Percentiles rank a stretch among this genome's conserved stretches.
Evolutionary conservation across 1,284 basidiomycete species (phyloP).

Genomic region (Sporisorium exsertum): DNA sequence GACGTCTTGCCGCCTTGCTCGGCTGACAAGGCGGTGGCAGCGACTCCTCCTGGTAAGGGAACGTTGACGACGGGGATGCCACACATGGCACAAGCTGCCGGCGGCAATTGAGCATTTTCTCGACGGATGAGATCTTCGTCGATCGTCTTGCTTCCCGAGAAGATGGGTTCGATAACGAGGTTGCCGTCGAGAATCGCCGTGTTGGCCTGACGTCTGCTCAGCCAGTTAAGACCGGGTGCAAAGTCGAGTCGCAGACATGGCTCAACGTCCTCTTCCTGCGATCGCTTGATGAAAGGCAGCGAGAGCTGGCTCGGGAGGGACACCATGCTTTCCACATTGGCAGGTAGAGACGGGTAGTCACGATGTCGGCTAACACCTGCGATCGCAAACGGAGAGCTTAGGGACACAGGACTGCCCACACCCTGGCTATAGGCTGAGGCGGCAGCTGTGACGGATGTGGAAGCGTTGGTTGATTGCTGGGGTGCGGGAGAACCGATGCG

Average conservation of each 20-base stretch:
- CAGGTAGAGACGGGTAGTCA: slow-evolving; percentile 74
- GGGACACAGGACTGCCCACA: slow-evolving; percentile 14
- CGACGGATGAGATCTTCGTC: slow-evolving; percentile 59
- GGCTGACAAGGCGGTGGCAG: slow-evolving; percentile 33
- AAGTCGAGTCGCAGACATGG: slow-evolving; percentile 90
- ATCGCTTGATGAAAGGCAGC: slow-evolving; percentile 84
- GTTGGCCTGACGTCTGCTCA: slow-evolving; percentile 86
- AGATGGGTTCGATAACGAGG: slow-evolving; percentile 88
- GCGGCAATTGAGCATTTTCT: slow-evolving; percentile 56
- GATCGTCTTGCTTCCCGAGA: slow-evolving; percentile 68
- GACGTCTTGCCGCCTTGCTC: slow-evolving; percentile 46
- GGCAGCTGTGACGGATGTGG: slow-evolving; percentile 34
- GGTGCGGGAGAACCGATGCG: slow-evolving; percentile 36
- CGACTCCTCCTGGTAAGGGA: slow-evolving; percentile 50
- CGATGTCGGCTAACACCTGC: slow-evolving; percentile 76
- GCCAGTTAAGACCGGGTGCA: slow-evolving; percentile 93
- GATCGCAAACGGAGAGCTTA: slow-evolving; percentile 51
- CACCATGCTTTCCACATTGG: slow-evolving; percentile 62
- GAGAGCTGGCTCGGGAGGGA: slow-evolving; percentile 71
- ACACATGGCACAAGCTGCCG: slow-evolving; percentile 65
- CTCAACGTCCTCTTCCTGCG: slow-evolving; percentile 90
- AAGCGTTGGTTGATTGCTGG: slow-evolving; percentile 9
- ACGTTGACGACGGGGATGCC: slow-evolving; percentile 63
- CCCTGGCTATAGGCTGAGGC: slow-evolving; percentile 46
- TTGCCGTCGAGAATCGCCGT: slow-evolving; percentile 88